Base-by-base conservation (phyloP, 768 basidiomycete species). In the Kwoniella dendrophila region DNA sequence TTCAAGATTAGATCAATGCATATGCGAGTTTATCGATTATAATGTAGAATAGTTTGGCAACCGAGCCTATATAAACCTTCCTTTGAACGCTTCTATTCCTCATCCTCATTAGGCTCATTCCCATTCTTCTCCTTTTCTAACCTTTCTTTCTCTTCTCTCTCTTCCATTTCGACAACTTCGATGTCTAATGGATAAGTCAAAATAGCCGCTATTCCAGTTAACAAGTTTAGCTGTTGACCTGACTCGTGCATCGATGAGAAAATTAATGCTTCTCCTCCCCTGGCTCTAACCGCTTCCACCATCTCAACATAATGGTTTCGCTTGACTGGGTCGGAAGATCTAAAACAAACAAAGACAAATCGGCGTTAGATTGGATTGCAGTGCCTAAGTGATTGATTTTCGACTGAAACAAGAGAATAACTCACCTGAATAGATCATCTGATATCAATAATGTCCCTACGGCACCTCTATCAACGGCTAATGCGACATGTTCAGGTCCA, bases 241-340 rank as follows among this genome's bases (percentile, higher is more conserved):
- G 90, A 92, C 80, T 99, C 96, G 75, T 99, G 96, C 96, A 99
- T 98, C 72, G 93, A 97, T 3, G 95, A 98, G 79, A 98, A 99
- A 67, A 97, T 93, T 20, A 97, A 83, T 4, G 93, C 93, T 74
- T 98, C 94, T 26, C 87, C 95, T 26, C 93, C 92, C 67, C 89
- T 90, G 47, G 86, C 84, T 69, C 88, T 87, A 16, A 97, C 92
- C 34, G 85, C 86, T 78, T 99, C 95, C 0, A 95, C 92, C 34
- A 98, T 82, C 47, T 80, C 82, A 32, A 99, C 94, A 70, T 90
- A 98, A 75, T 84, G 86, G 76, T 88, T 95, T 50, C 96, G 83
- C 52, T 85, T 84, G 20, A 78, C 80, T 4, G 90, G 88, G 66
- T 96, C 88, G 69, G 86, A 90, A 36, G 95, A 86, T 56, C 92